Evolutionary conservation across 202 grass and related monocot genomes (phyloP).

Genomic region (Dendrocalamus latiflorus): DNA sequence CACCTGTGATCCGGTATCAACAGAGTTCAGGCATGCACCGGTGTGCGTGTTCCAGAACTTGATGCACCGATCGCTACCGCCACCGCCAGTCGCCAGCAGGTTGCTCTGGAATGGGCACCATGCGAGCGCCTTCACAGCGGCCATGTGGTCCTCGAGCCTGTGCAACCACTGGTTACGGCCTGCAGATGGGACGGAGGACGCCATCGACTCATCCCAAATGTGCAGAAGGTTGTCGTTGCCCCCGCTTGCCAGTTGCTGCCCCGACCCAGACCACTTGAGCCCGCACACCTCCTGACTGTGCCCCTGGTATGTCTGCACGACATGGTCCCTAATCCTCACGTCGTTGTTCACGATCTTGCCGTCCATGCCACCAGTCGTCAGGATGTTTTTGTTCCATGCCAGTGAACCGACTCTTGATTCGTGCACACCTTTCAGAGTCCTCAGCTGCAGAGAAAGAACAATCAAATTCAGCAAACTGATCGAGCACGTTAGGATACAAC

Average conservation of each 20-base stretch:
- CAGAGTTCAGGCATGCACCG: no score
- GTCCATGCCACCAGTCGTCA: no score
- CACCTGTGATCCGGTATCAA: slow-evolving; percentile 86
- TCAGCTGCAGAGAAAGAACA: slow-evolving; percentile 49
- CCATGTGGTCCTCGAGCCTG: slow-evolving; percentile 58
- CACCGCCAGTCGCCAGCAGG: no score
- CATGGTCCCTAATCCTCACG: slow-evolving; percentile 51
- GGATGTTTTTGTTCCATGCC: slow-evolving; percentile 81
- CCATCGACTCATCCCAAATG: slow-evolving; percentile 74
- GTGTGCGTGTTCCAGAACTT: no score
- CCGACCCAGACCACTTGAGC: slow-evolving; percentile 74
- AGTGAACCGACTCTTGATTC: slow-evolving; percentile 68
- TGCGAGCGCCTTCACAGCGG: slow-evolving; percentile 77
- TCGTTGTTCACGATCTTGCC: slow-evolving; percentile 91
- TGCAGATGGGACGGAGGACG: slow-evolving; percentile 46
- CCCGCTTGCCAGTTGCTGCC: slow-evolving; percentile 71
- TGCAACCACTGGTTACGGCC: slow-evolving; percentile 68
- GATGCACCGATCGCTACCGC: no score
- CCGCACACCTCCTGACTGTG: slow-evolving; percentile 84
- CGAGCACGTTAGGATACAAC: not conserved
- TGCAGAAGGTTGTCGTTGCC: slow-evolving; percentile 86
- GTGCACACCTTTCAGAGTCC: slow-evolving; percentile 68
- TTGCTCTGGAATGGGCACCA: no score
- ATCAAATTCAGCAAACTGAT: slow-evolving; percentile 17
- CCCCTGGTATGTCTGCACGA: slow-evolving; percentile 61